A percentile compares a stretch with the other conserved stretches of the same genome.
phyloP scores from a whole-genome alignment of 2,329 filamentous ascomycete species.

The Penicillium vulpinum region DNA sequence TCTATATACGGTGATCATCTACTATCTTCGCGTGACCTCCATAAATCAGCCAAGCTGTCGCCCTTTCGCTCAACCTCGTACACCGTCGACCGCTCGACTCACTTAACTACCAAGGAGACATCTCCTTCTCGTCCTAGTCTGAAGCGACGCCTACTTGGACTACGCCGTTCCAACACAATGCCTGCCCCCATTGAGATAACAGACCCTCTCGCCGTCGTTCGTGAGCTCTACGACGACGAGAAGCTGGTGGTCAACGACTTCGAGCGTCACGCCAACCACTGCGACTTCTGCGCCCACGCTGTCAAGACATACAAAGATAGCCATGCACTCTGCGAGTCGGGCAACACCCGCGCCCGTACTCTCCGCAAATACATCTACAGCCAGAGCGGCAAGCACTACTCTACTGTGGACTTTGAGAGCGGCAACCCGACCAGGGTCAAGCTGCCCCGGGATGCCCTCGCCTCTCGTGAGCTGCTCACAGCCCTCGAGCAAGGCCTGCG shows the following conservation, averaged over 20 bases:
- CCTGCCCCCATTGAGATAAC: constrained; percentile 30
- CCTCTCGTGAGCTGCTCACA: constrained; percentile 41
- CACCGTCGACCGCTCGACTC: constrained; percentile 20
- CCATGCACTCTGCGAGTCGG: constrained; percentile 37
- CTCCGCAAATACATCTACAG: constrained; percentile 40
- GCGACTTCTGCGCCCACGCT: constrained; percentile 34
- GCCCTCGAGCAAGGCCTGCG: constrained; percentile 46
- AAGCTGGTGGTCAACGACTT: constrained; percentile 38
- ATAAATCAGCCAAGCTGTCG: constrained; percentile 33
- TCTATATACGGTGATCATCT: constrained; percentile 14
- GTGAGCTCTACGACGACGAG: constrained; percentile 39
- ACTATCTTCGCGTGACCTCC: constrained; percentile 14
- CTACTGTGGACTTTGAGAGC: constrained; percentile 43
- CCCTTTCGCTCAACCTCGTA: constrained; percentile 26
- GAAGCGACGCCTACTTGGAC: constrained; percentile 16
- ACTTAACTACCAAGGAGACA: constrained; percentile 21
- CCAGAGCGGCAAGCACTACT: constrained; percentile 41
- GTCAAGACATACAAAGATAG: constrained; percentile 27
- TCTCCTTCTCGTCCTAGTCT: constrained; percentile 16
- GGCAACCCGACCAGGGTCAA: constrained; percentile 43
- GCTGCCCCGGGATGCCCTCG: constrained; percentile 40
- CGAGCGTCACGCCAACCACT: constrained; percentile 39
- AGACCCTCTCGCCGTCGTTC: constrained; percentile 31
- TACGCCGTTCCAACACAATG: constrained; percentile 33
- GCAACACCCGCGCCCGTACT: constrained; percentile 35